Evolutionary conservation across 148 eudicot species (phyloP).

Genomic region (Chenopodium quinoa): DNA sequence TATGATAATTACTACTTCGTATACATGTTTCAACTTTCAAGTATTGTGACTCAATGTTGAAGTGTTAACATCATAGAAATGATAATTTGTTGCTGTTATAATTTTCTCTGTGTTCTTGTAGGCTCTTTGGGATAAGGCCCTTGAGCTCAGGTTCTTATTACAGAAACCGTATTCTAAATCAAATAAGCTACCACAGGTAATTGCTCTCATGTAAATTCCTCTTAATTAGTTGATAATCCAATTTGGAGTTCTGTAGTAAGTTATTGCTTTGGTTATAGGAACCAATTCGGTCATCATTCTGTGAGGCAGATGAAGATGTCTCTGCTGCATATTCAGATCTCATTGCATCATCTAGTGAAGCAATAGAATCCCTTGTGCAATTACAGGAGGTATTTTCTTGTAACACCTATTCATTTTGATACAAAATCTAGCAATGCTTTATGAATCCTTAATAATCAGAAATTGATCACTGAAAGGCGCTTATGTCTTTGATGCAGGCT

Average conservation of each 20-base stretch:
- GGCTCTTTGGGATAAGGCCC: conserved; percentile 95
- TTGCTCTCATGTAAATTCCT: background rate
- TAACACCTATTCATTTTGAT: conserved; percentile 10
- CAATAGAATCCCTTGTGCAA: conserved; percentile 70
- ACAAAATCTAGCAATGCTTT: background rate
- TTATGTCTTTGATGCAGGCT: conserved; percentile 45
- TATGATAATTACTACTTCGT: background rate
- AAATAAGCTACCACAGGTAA: conserved; percentile 89
- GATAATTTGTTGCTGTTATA: background rate
- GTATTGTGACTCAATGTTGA: background rate
- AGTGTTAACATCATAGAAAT: background rate
- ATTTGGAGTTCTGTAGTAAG: conserved; percentile 1
- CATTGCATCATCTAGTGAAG: conserved; percentile 56
- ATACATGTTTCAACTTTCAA: too few relatives aligned
- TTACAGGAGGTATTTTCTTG: conserved; percentile 62
- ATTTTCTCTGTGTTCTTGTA: conserved; percentile 20
- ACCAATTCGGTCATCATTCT: conserved; percentile 69
- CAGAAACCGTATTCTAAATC: conserved; percentile 69
- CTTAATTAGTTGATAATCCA: background rate
- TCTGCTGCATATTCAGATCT: conserved; percentile 66
- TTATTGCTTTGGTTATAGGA: conserved; percentile 52
- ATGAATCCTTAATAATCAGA: background rate
- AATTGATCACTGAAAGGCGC: background rate
- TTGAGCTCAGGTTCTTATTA: conserved; percentile 77
- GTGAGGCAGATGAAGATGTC: conserved; percentile 45